phyloP scores from a whole-genome alignment of 2,329 filamentous ascomycete genomes.

The Talaromyces sp. region DNA sequence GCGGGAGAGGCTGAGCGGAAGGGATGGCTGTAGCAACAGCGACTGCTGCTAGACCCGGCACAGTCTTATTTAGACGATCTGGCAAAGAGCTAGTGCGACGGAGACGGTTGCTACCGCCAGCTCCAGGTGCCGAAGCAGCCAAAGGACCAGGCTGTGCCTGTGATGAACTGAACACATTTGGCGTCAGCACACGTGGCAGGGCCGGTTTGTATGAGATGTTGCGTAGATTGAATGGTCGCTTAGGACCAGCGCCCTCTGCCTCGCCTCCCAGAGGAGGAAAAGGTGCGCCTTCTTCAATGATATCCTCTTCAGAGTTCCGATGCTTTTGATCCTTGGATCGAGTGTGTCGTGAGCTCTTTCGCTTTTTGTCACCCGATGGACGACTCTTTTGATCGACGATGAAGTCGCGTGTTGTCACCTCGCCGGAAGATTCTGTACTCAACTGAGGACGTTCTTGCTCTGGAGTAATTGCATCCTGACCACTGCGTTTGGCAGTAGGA shows the following conservation, averaged over 20 bases:
- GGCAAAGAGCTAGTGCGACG: conserved; percentile 73
- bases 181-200: conserved; percentile 64
- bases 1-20: conserved; percentile 25
- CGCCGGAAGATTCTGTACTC: conserved; percentile 15
- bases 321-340: conserved; percentile 28
- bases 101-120: conserved; percentile 47
- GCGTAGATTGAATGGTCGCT: conserved; percentile 56
- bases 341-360: conserved; percentile 25
- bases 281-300: conserved; percentile 9
- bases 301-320: conserved; percentile 11
- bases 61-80: conserved; percentile 55
- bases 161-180: conserved; percentile 60
- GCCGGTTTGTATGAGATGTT: conserved; percentile 61
- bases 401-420: conserved; percentile 47
- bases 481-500: conserved; percentile 41
- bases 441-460: conserved; percentile 35
- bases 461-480: conserved; percentile 52
- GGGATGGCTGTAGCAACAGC: conserved; percentile 17
- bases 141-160: conserved; percentile 17
- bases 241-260: conserved; percentile 20
- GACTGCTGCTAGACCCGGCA: conserved; percentile 16
- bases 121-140: conserved; percentile 21
- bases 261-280: conserved; percentile 2
- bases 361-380: conserved; percentile 20
- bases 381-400: conserved; percentile 25